phyloP scores from a whole-genome alignment of 306 rosid genomes.

The Prunus armeniaca region DNA sequence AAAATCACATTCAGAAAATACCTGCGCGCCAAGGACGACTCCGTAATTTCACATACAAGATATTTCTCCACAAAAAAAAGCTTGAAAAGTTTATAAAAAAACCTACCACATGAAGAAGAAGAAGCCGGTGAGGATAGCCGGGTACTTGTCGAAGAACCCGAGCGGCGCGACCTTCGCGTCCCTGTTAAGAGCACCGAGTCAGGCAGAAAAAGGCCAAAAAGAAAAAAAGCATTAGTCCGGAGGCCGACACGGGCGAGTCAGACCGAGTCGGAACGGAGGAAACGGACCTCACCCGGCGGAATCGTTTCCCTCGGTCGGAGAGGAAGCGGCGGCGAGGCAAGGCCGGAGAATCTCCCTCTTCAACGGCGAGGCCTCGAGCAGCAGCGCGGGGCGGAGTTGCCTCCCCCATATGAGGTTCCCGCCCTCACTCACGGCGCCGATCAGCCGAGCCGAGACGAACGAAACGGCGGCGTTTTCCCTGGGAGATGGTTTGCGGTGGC shows the following conservation, averaged over 20 bases:
- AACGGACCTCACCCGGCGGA: conserved; percentile 99
- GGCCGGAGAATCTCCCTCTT: conserved; percentile 51
- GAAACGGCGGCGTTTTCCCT: conserved; percentile 37
- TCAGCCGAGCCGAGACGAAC: conserved; percentile 38
- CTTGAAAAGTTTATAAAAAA: background rate
- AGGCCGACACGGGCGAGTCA: conserved; percentile 26
- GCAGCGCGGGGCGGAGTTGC: conserved; percentile 79
- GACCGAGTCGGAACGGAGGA: conserved; percentile 68
- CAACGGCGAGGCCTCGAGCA: conserved; percentile 43
- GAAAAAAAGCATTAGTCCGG: conserved; percentile 27
- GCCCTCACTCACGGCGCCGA: conserved; percentile 64
- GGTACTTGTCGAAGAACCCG: conserved; percentile 50
- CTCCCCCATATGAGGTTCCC: conserved; percentile 86
- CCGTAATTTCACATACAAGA: background rate
- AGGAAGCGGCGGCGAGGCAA: conserved; percentile 65
- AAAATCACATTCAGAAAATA: conserved; percentile 55
- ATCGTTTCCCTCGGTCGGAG: conserved; percentile 77
- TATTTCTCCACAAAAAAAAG: background rate
- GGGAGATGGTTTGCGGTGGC: conserved; percentile 40
- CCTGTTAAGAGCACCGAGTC: conserved; percentile 35
- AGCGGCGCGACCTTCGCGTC: conserved; percentile 69
- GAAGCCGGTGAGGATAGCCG: conserved; percentile 46
- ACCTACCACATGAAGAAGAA: conserved; percentile 60
- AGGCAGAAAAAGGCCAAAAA: conserved; percentile 15
- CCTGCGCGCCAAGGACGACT: conserved; percentile 23